Percentiles rank a stretch among this genome's conserved stretches.
Conservation (phyloP, 192 early-diverging fungal species). For the Jimgerdemannia flammicorona region DNA sequence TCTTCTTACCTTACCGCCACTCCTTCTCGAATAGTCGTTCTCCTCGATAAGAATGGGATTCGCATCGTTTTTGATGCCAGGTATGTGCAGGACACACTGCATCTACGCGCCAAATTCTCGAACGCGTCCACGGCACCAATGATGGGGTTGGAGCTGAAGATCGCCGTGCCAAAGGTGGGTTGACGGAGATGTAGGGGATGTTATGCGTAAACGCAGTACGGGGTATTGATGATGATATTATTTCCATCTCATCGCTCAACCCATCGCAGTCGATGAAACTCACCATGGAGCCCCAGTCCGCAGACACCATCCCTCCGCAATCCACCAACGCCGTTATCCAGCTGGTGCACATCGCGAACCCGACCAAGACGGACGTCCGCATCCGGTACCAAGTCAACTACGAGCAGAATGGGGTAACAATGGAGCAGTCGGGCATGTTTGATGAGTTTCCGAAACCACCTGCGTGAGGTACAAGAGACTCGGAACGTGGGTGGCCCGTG, state of each 20-base stretch:
- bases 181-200: neutral
- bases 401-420: slow-evolving; percentile 31
- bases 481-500: no score
- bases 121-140: slow-evolving; percentile 40
- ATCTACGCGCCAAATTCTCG: slow-evolving; percentile 41
- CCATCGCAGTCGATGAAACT: slow-evolving; percentile 33
- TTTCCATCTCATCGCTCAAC: neutral
- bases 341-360: slow-evolving; percentile 29
- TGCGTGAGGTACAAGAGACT: neutral
- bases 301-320: slow-evolving; percentile 32
- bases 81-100: slow-evolving; percentile 12
- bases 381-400: slow-evolving; percentile 47
- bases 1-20: slow-evolving; percentile 12
- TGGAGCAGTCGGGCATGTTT: slow-evolving; percentile 45
- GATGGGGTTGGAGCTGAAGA: slow-evolving; percentile 30
- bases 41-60: slow-evolving; percentile 45
- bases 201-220: neutral
- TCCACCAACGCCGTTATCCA: slow-evolving; percentile 32
- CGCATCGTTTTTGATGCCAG: slow-evolving; percentile 34
- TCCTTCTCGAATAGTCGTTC: slow-evolving; percentile 12
- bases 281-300: slow-evolving; percentile 40
- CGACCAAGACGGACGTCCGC: slow-evolving; percentile 28
- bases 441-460: neutral
- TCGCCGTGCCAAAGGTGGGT: slow-evolving; percentile 45
- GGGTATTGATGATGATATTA: neutral